Percentiles rank a stretch among this genome's conserved stretches.
phyloP scores from a whole-genome alignment of 2,329 filamentous ascomycete genomes.

The Fusarium sp. region DNA sequence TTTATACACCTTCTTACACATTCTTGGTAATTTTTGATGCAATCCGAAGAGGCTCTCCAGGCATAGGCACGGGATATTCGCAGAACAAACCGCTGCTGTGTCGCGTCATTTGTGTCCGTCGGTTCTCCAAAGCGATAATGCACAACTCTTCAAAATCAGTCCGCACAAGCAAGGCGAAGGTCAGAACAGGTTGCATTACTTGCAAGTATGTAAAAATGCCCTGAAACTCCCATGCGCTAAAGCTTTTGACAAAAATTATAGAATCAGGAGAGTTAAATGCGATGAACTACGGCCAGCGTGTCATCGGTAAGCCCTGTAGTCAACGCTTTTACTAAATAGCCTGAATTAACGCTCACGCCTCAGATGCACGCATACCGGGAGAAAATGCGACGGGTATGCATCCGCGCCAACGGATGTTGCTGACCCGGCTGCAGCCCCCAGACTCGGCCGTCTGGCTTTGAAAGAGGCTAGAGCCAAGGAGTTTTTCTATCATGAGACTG shows the following conservation, averaged over 20 bases:
- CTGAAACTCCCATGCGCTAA: neutral
- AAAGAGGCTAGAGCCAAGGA: conserved; percentile 2
- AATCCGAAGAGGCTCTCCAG: too few relatives aligned
- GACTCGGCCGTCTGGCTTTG: neutral
- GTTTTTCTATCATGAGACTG: conserved; percentile 2
- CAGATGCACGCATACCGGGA: conserved; percentile 1
- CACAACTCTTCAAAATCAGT: too few relatives aligned
- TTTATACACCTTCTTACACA: too few relatives aligned
- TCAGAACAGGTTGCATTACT: neutral
- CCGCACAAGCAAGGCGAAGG: neutral
- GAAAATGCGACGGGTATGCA: conserved; percentile 7
- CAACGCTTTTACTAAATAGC: neutral
- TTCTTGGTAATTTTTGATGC: too few relatives aligned
- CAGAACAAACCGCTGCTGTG: too few relatives aligned
- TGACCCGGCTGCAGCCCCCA: neutral
- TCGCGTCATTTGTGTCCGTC: too few relatives aligned
- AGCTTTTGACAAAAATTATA: neutral
- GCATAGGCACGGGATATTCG: too few relatives aligned
- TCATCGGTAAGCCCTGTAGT: neutral
- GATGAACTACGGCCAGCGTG: neutral
- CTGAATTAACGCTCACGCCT: neutral
- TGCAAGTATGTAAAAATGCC: neutral
- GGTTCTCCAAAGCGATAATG: too few relatives aligned
- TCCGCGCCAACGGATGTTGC: neutral
- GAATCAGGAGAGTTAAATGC: neutral